Evolutionary conservation across 805 yeast species (phyloP).

Genomic region (Kazachstania viticola): DNA sequence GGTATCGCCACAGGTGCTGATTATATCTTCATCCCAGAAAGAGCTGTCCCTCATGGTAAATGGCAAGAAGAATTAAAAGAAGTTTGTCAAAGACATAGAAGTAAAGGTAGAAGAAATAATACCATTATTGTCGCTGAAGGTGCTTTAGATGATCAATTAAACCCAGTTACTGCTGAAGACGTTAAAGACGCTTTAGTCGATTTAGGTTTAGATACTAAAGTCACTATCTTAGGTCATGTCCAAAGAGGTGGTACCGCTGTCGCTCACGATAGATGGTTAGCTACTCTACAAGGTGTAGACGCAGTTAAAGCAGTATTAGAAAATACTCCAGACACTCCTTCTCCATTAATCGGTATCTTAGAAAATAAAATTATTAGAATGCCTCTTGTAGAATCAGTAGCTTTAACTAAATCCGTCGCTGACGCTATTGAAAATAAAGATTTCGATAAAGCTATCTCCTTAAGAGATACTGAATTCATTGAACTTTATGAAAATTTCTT

Average conservation of each 20-base stretch:
- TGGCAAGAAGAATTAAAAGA: slow-evolving; percentile 78
- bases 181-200: slow-evolving; percentile 76
- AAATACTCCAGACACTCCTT: slow-evolving; percentile 79
- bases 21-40: slow-evolving; percentile 87
- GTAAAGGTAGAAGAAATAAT: slow-evolving; percentile 83
- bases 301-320: slow-evolving; percentile 90
- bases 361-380: slow-evolving; percentile 81
- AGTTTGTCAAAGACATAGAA: slow-evolving; percentile 69
- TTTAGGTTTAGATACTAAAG: slow-evolving; percentile 85
- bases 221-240: slow-evolving; percentile 93
- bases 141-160: slow-evolving; percentile 72
- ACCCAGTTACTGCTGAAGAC: slow-evolving; percentile 67
- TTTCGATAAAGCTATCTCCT: slow-evolving; percentile 74
- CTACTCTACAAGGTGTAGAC: slow-evolving; percentile 94
- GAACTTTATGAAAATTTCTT: slow-evolving; percentile 69
- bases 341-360: slow-evolving; percentile 84
- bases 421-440: slow-evolving; percentile 68
- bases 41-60: slow-evolving; percentile 60
- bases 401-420: slow-evolving; percentile 81
- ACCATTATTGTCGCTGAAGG: slow-evolving; percentile 98
- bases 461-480: slow-evolving; percentile 80
- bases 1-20: slow-evolving; percentile 97
- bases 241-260: slow-evolving; percentile 99
- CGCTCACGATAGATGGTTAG: slow-evolving; percentile 82
- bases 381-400: slow-evolving; percentile 84